These are phyloP conservation scores for Clarireedia monteithiana DNA, from an alignment of 2,329 filamentous ascomycete genomes.

Conservation along the genomic window DNA sequence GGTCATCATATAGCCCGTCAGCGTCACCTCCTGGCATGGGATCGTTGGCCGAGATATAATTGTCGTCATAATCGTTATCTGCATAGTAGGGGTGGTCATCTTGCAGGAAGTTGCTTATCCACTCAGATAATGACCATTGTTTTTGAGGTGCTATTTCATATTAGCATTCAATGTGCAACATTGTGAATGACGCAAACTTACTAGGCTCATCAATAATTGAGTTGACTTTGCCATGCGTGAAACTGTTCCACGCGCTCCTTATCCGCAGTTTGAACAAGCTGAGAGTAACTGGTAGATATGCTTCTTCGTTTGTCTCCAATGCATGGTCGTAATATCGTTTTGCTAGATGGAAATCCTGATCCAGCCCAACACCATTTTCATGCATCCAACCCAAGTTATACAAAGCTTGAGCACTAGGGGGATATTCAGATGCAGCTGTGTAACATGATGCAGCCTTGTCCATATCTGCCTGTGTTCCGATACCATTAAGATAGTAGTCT, in stretches of 20 bases:
- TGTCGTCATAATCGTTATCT: conserved; percentile 42
- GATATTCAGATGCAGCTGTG: conserved; percentile 80
- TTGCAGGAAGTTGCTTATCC: conserved; percentile 78
- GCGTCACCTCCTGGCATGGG: conserved; percentile 48
- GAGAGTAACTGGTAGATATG: conserved; percentile 85
- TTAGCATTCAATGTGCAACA: conserved; percentile 34
- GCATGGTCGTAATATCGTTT: conserved; percentile 95
- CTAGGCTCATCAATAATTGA: conserved; percentile 84
- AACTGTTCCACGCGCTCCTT: conserved; percentile 87
- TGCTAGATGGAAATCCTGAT: conserved; percentile 93
- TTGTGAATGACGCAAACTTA: conserved; percentile 37
- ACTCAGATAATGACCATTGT: conserved; percentile 73
- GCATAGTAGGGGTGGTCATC: conserved; percentile 53
- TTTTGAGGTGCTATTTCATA: conserved; percentile 54
- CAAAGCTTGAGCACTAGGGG: conserved; percentile 87
- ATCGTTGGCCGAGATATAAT: conserved; percentile 40
- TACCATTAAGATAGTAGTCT: conserved; percentile 85
- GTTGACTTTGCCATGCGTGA: conserved; percentile 86
- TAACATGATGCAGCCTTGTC: conserved; percentile 93
- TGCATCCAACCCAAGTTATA: conserved; percentile 99
- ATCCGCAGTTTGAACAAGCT: conserved; percentile 78
- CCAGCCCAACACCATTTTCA: conserved; percentile 86
- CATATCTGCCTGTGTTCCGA: conserved; percentile 63
- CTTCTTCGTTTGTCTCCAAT: conserved; percentile 83
- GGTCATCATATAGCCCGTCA: conserved; percentile 50